Evolutionary conservation across 345 rosid species (phyloP), one percentile per base, ranked within the genome.

Genomic region (Populus euphratica): DNA sequence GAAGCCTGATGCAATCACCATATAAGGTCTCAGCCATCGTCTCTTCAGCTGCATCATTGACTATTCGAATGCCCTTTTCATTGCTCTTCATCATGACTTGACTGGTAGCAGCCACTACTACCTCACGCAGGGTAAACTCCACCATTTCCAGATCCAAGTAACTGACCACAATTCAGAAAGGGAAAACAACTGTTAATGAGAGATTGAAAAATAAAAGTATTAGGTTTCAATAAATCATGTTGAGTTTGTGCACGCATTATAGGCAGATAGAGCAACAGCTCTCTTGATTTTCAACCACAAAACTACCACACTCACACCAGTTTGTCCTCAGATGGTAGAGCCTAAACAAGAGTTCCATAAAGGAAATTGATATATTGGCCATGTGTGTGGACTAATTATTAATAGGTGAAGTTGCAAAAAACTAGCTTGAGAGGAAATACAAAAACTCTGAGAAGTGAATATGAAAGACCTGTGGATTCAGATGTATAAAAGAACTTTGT

Each of bases 1-100:
- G 97, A 85, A 95, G 91, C 86, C 99, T 89, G 56, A 90, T 83
- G 79, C 92, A 86, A 79, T 95, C 97, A 68, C 96, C 99, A 75
- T 88, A 94, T 41, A 92, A 82, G 68, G 88, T 87, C 69, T 87
- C 89, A 29, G 41, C 56, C 91, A 86, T 87, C 67, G 83, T 78
- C 72, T 83, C 90, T 76, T 89, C 96, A 74, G 76, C 70, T 0
- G 86, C 86, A 54, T 94, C 88, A 70, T 89, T 90, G 75, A 84
- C 75, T 64, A 91, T 82, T 35, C 52, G 81, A 68, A 92, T 86
- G 54, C 86, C 87, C 85, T 92, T 94, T 25, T 77, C 88, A 27
- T 84, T 84, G 86, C 94, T 86, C 76, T 86, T 91, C 82, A 86
- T 78, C 90, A 86, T 88, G 70, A 90, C 91, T 90, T 91, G 94